A percentile compares a stretch with the other conserved stretches of the same genome.
These are phyloP conservation scores for Tarenaya hassleriana DNA, from an alignment of 345 rosid species.

Conservation along the genomic window DNA sequence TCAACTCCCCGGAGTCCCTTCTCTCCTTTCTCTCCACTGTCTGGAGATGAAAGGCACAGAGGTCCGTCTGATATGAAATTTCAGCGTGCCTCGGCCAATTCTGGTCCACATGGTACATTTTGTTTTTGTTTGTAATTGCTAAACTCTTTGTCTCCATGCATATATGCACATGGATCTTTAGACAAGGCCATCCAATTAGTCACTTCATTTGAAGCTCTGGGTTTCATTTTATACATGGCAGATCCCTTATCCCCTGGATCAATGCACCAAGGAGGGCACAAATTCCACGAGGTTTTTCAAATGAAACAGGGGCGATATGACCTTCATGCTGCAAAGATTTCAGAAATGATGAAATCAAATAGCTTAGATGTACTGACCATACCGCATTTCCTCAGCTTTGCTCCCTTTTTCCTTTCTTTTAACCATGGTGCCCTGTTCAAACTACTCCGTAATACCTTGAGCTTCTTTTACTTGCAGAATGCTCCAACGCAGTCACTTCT, in stretches of 20 bases:
- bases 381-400: neutral
- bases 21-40: constrained; percentile 31
- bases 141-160: constrained; percentile 1
- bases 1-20: constrained; percentile 33
- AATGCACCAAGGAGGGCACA: constrained; percentile 60
- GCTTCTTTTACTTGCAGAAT: constrained; percentile 44
- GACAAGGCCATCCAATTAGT: too few relatives aligned
- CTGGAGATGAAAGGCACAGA: constrained; percentile 47
- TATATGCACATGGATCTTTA: neutral
- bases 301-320: constrained; percentile 83
- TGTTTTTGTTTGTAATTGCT: neutral
- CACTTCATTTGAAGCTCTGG: neutral
- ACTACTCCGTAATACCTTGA: constrained; percentile 16
- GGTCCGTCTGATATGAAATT: constrained; percentile 40
- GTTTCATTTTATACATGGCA: constrained; percentile 22
- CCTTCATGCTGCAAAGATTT: constrained; percentile 69
- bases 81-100: constrained; percentile 41
- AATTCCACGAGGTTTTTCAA: constrained; percentile 83
- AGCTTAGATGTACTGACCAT: constrained; percentile 58
- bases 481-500: constrained; percentile 92
- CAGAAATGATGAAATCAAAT: constrained; percentile 85
- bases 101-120: constrained; percentile 40
- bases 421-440: constrained; percentile 1
- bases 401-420: neutral
- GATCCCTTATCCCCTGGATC: constrained; percentile 49